phyloP scores from a whole-genome alignment of 2,329 filamentous ascomycete species.

The Fusarium sp. region DNA sequence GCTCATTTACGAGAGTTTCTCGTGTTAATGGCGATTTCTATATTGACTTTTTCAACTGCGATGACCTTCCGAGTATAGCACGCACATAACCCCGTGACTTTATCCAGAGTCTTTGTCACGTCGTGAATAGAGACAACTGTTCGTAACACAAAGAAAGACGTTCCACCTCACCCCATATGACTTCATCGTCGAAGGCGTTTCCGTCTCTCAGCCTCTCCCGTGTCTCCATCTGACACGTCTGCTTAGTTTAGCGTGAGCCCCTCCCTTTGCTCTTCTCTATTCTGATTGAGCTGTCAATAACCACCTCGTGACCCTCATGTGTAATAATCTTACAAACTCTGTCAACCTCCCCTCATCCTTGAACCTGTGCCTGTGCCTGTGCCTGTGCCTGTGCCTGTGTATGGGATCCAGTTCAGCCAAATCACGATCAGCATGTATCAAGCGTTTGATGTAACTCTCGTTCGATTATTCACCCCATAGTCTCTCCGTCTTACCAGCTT shows the following conservation, averaged over 20 bases:
- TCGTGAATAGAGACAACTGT: neutral
- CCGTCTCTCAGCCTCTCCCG: constrained; percentile 25
- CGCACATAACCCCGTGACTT: neutral
- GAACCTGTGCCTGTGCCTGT: neutral
- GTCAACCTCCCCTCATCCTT: neutral
- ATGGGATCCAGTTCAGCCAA: neutral
- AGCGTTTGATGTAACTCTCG: neutral
- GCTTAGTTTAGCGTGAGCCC: constrained; percentile 3
- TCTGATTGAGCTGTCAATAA: constrained; percentile 14
- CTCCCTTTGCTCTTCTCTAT: neutral
- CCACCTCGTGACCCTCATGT: constrained; percentile 24
- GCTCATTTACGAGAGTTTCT: constrained; percentile 29
- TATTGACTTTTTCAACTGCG: constrained; percentile 2
- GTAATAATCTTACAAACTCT: constrained; percentile 8
- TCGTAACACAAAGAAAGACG: constrained; percentile 2
- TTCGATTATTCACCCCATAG: neutral
- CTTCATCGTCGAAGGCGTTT: constrained; percentile 19
- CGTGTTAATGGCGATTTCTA: constrained; percentile 19
- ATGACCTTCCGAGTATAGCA: constrained; percentile 3
- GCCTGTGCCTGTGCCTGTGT: neutral
- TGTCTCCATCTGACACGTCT: constrained; percentile 27
- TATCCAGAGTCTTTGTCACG: neutral
- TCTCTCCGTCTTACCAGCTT: constrained; percentile 1
- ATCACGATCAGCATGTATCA: constrained; percentile 6
- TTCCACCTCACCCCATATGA: constrained; percentile 27